Base-by-base conservation (phyloP, 257 asterid genomes). In the Linderniella brevidens region DNA sequence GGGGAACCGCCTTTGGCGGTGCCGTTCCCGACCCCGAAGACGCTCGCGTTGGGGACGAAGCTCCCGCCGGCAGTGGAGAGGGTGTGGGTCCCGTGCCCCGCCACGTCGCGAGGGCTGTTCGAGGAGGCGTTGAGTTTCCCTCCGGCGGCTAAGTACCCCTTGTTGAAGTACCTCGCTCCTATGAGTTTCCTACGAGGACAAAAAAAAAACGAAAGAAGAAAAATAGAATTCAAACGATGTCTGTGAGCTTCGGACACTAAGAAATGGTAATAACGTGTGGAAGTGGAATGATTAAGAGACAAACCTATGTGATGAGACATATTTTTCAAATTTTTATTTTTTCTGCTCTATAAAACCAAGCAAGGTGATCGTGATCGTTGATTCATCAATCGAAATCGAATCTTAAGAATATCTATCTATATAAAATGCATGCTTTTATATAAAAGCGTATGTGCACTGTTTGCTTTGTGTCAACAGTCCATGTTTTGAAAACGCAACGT, bases 1-100 rank as follows among this genome's bases (percentile, higher is more conserved):
- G 97, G 97, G 0, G 97, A 87, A 17, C 97, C 95, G 0, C 97
- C 97, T 53, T 83, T 83, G 5, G 95, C 95, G 14, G 93, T 83
- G 10, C 97, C 97, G 7, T 80, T 80, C 37, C 95, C 97, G 4
- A 58, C 68, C 18, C 93, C 93, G 5, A 83, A 76, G 25, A 87
- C 76, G 54, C 60, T 83, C 25, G 93, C 95, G 20, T 70, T 71
- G 0, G 67, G 41, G 9, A 80, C 95, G 19, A 78, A 77, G 59
- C 60, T 78, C 0, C 97, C 95, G 1, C 92, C 97, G 0, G 97
- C 97, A 6, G 97, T 87, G n/a, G 97, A 87, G 19, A 87, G 53
- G 25, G 95, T 87, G 66, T 83, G 97, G 6, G 97, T 68, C 14
- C 97, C 97, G 9, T 87, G 97, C 48, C 97, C 97, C 39, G 75